Evolutionary conservation across 371 early-diverging fungal species (phyloP), one percentile per base, ranked within the genome.

Genomic region (Mortierella polycephala): DNA sequence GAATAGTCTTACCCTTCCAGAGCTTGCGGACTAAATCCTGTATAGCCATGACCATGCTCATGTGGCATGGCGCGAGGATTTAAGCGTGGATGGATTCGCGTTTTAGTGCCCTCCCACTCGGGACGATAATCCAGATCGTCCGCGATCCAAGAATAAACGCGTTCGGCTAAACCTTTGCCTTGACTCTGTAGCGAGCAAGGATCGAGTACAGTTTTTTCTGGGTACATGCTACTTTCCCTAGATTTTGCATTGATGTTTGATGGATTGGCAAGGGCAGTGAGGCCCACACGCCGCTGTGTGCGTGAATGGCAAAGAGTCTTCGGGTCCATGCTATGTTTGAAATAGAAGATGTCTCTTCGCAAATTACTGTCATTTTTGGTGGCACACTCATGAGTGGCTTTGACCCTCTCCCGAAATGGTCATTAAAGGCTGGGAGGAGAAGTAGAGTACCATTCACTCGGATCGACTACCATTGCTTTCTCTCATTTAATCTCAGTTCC

Each of bases 51-150:
- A 0, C 49, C 50, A 16, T 20, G 20, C 5, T 49, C 13, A 30
- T 12, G n/a, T 18, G 39, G 30, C 18, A 14, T 40, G 30, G 30
- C 42, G 16, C 39, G 39, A 14, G n/a, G 51, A 20, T 16, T 14
- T 20, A 57, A 45, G 20, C 57, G 16, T 7, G 39, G 18, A 49
- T 59, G 74, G 20, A 23, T 60, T 20, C 64, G 62, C 12, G 52
- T 37, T 39, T 11, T 53, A 0, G 53, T 40, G 16, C 58, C 62
- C 16, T 18, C 46, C 37, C 20, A 30, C 8, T 61, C 56, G 8
- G 76, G 67, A 7, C 65, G 64, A 51, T 76, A 76, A 37, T 67
- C 67, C 4, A 76, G 63, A 8, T 76, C 76, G 47, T 20, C 16
- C 2, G 42, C 64, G 20, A 62, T 62, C 76, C 76, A 76, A 0